Evolutionary conservation across 2,329 filamentous ascomycete genomes (phyloP), one percentile per base, ranked within the genome.

Genomic region (Eutypella sp.): DNA sequence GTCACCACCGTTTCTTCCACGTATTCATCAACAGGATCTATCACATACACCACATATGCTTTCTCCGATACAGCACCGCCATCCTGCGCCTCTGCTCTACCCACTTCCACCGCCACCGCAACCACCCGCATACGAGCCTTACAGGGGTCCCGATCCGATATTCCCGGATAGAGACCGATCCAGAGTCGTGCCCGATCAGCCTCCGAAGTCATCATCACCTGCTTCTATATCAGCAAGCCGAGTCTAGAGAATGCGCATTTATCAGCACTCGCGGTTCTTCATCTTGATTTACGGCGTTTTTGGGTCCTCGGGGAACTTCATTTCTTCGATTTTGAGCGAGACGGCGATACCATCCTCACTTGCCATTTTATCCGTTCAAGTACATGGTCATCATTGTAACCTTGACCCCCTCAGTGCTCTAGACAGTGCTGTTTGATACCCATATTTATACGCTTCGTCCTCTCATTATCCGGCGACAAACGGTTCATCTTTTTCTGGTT

Each of bases 111-210:
- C n/a, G n/a, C n/a, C 55, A 41, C 52, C 54, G 45, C 56, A 46
- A 40, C 24, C 46, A 18, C 56, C 55, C 15, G 18, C 45, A 10
- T 61, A 62, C 46, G 59, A 60, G 22, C 52, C 51, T 22, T 58
- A 57, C 36, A 57, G 59, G 16, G 45, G 47, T 8, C 47, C 56
- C 40, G 62, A 64, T 46, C 62, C 62, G 19, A 64, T 65, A 42
- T 65, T 64, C 31, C 61, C 61, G 22, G 55, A 62, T 44, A 53
- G 62, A 55, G 60, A 65, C 34, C 57, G 62, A 48, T 54, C 56
- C 20, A 52, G 58, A 41, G 58, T 53, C 41, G 61, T 55, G 24
- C 52, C 58, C 29, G 61, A 63, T 45, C 59, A 58, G 40, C 46
- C 55, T 37, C 34, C 57, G 7, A 59, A 59, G 44, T 53, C 57